Conservation (phyloP, 495 filamentous ascomycete species). For the Aspergillus funiculosus region DNA sequence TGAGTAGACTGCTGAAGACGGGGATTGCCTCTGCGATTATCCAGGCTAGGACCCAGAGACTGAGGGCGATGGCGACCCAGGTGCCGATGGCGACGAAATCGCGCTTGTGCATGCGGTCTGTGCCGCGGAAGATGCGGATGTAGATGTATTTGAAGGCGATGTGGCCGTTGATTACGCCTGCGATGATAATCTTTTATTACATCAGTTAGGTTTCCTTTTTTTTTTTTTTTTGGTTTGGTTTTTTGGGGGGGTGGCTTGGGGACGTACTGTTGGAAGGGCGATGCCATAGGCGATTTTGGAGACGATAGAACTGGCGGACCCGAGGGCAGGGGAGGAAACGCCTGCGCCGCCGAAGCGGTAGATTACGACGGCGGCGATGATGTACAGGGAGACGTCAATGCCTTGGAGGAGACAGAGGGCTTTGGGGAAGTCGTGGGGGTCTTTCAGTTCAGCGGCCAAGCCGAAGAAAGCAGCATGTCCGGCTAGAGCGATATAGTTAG, state of each 20-base stretch:
- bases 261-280: slow-evolving; percentile 60
- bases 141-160: slow-evolving; percentile 61
- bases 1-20: slow-evolving; percentile 61
- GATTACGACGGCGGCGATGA: slow-evolving; percentile 46
- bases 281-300: slow-evolving; percentile 71
- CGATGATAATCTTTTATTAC: slow-evolving; percentile 40
- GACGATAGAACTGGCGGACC: slow-evolving; percentile 56
- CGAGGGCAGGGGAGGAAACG: slow-evolving; percentile 67
- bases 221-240: background rate
- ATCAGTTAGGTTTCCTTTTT: background rate
- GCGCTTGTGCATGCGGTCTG: slow-evolving; percentile 56
- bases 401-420: slow-evolving; percentile 59
- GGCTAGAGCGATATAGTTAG: slow-evolving; percentile 36
- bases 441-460: slow-evolving; percentile 70
- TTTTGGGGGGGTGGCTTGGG: background rate
- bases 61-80: slow-evolving; percentile 54
- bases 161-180: slow-evolving; percentile 66
- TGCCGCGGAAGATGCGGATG: slow-evolving; percentile 52
- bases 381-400: slow-evolving; percentile 62
- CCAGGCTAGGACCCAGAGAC: slow-evolving; percentile 61
- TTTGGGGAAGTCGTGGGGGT: slow-evolving; percentile 60
- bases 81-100: slow-evolving; percentile 43
- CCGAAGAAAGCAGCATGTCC: slow-evolving; percentile 68
- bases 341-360: slow-evolving; percentile 64
- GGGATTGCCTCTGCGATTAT: slow-evolving; percentile 68